A percentile compares a stretch with the other conserved stretches of the same genome.
Conservation (phyloP, 305 asterid genomes). For the Fraxinus paxiana region DNA sequence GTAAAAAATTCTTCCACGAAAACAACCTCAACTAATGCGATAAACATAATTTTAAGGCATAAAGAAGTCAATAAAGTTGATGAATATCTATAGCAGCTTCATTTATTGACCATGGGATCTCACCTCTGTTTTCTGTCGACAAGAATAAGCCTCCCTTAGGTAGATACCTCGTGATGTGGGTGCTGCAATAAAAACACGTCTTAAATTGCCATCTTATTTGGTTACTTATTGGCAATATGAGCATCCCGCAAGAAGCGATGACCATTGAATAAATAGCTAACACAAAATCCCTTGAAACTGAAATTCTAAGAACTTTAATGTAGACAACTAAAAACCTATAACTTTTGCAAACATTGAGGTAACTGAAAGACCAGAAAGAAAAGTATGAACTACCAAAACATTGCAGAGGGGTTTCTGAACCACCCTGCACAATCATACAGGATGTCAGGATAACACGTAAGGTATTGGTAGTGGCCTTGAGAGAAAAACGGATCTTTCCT, state of each 20-base stretch:
- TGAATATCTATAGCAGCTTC: slow-evolving; percentile 4
- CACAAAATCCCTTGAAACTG: neutral
- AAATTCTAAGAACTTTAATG: slow-evolving; percentile 13
- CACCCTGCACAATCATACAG: neutral
- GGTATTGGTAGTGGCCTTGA: neutral
- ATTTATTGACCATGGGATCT: slow-evolving; percentile 12
- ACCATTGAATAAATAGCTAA: slow-evolving; percentile 2
- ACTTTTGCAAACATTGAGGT: neutral
- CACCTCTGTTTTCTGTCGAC: slow-evolving; percentile 80
- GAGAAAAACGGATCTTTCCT: neutral
- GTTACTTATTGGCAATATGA: slow-evolving; percentile 12
- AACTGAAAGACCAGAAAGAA: neutral
- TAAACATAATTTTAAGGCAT: slow-evolving; percentile 1
- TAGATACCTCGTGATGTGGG: slow-evolving; percentile 86
- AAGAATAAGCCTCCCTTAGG: slow-evolving; percentile 73
- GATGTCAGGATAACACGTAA: neutral
- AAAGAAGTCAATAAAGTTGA: slow-evolving; percentile 11
- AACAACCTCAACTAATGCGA: slow-evolving; percentile 14
- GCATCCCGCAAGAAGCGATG: slow-evolving; percentile 20
- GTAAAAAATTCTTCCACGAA: neutral
- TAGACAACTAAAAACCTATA: neutral
- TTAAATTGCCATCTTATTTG: slow-evolving; percentile 22
- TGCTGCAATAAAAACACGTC: slow-evolving; percentile 43
- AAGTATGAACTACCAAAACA: neutral
- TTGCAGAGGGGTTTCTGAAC: slow-evolving; percentile 1